phyloP scores from a whole-genome alignment of 164 flowering plant species.

The Brasenia schreberi region DNA sequence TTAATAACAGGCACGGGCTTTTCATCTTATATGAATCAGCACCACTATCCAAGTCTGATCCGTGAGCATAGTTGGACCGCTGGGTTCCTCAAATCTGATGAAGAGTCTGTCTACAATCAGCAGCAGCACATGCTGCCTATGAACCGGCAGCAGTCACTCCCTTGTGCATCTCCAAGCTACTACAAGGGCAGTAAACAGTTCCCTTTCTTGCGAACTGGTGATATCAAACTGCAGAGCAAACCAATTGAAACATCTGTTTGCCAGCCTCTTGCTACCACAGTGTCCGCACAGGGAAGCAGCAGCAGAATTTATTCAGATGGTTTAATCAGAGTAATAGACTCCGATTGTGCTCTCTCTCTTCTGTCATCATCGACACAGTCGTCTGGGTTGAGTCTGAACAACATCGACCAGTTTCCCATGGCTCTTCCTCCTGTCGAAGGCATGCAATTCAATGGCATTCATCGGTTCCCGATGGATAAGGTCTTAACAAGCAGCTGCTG shows the following conservation, averaged over 20 bases:
- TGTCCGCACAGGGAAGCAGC: slow-evolving; percentile 20
- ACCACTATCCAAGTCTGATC: slow-evolving; percentile 19
- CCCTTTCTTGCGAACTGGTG: slow-evolving; percentile 25
- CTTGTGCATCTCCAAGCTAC: slow-evolving; percentile 19
- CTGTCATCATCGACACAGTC: slow-evolving; percentile 54
- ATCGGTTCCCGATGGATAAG: slow-evolving; percentile 4
- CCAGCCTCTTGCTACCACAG: slow-evolving; percentile 20
- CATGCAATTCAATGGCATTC: slow-evolving; percentile 14
- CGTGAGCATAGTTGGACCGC: slow-evolving; percentile 31
- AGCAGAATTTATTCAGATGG: slow-evolving; percentile 20
- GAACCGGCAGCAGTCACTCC: slow-evolving; percentile 19
- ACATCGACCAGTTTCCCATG: slow-evolving; percentile 17
- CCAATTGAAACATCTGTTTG: slow-evolving; percentile 15
- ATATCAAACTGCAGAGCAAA: neutral
- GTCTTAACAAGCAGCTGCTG: neutral
- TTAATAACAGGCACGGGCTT: slow-evolving; percentile 26
- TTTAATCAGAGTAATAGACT: slow-evolving; percentile 21
- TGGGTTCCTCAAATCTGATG: slow-evolving; percentile 28
- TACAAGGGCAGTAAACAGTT: slow-evolving; percentile 34
- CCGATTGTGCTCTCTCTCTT: slow-evolving; percentile 90
- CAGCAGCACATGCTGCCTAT: slow-evolving; percentile 19
- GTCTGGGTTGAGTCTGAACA: slow-evolving; percentile 22
- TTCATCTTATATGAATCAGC: slow-evolving; percentile 30
- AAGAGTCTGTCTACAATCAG: slow-evolving; percentile 14
- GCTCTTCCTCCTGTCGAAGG: slow-evolving; percentile 19